Evolutionary conservation across 805 yeast genomes (phyloP), one percentile per base, ranked within the genome.

Genomic region (Ogataea nitratoaversa): DNA sequence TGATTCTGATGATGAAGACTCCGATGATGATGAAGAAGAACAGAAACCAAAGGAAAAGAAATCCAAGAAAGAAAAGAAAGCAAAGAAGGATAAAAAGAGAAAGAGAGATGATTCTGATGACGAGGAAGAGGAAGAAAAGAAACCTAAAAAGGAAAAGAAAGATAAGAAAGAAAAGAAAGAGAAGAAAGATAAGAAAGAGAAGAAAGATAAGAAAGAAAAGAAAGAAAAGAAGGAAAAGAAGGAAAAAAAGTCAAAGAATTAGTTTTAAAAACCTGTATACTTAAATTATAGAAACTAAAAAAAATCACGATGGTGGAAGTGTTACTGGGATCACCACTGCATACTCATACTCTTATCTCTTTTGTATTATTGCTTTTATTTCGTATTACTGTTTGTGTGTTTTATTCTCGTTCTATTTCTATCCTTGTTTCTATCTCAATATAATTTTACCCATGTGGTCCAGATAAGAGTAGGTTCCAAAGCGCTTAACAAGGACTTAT

Each of bases 131-230:
- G 43, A 49, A 33, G 38, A 52, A 40, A 31, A 49, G 27, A 46
- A 56, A 42, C 38, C 43, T 41, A 54, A 53, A 37, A 49, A 50
- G 39, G 53, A 60, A 50, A 51, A 56, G 40, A 47, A 60, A 46
- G 52, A 59, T 49, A 53, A 58, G 36, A 49, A 60, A 44, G 48
- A 59, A 45, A 55, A 56, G 40, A 49, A 57, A 47, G 53, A 62
- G 48, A 48, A 57, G 42, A 54, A 59, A 37, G 49, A 59, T 42
- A 51, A 54, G 45, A 51, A 51, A 37, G 49, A 50, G 57, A 40
- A 42, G 41, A 40, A 42, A 38, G 42, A 48, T n/a, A 37, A 47
- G 45, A 45, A 52, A 41, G 41, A 44, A 17, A 42, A 48, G 48
- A 46, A 47, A 46, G 51, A 52, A 25, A 39, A 43, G 41, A 51